A percentile compares a stretch with the other conserved stretches of the same genome.
Evolutionary conservation across 306 rosid genomes (phyloP).

Genomic region (Senna siamea): DNA sequence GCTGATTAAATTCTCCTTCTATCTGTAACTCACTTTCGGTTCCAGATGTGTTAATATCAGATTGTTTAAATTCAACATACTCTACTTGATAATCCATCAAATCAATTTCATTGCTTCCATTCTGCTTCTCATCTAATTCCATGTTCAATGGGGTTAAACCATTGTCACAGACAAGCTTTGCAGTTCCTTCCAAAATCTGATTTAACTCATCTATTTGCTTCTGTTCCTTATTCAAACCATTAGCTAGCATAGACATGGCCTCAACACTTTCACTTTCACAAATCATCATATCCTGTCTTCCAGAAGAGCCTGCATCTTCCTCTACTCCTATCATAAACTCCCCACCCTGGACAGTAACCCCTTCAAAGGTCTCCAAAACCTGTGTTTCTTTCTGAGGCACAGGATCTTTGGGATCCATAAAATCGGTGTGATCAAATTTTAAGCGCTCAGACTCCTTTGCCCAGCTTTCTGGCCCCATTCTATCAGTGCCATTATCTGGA

Average conservation of each 20-base stretch:
- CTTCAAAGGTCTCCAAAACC: slow-evolving; percentile 38
- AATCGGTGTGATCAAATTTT: slow-evolving; percentile 25
- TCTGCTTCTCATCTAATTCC: slow-evolving; percentile 36
- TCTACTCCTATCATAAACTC: slow-evolving; percentile 38
- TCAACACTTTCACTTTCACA: slow-evolving; percentile 13
- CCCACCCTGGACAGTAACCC: slow-evolving; percentile 27
- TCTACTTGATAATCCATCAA: slow-evolving; percentile 45
- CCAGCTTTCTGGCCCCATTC: slow-evolving; percentile 38
- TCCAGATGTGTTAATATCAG: slow-evolving; percentile 25
- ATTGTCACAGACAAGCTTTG: slow-evolving; percentile 40
- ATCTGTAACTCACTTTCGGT: slow-evolving; percentile 28
- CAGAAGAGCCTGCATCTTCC: slow-evolving; percentile 27
- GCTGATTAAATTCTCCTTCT: slow-evolving; percentile 37
- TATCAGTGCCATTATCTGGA: slow-evolving; percentile 45
- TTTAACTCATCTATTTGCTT: slow-evolving; percentile 44
- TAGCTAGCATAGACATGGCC: slow-evolving; percentile 20
- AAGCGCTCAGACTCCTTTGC: slow-evolving; percentile 34
- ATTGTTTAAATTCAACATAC: slow-evolving; percentile 33
- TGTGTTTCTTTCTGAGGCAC: slow-evolving; percentile 16
- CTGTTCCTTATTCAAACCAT: slow-evolving; percentile 36
- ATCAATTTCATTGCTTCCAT: slow-evolving; percentile 42
- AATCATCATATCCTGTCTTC: slow-evolving; percentile 2
- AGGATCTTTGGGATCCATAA: slow-evolving; percentile 23
- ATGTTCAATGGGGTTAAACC: slow-evolving; percentile 19
- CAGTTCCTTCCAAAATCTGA: slow-evolving; percentile 49